Evolutionary conservation across 257 asterid genomes (phyloP).

Genomic region (Linaria vulgaris): DNA sequence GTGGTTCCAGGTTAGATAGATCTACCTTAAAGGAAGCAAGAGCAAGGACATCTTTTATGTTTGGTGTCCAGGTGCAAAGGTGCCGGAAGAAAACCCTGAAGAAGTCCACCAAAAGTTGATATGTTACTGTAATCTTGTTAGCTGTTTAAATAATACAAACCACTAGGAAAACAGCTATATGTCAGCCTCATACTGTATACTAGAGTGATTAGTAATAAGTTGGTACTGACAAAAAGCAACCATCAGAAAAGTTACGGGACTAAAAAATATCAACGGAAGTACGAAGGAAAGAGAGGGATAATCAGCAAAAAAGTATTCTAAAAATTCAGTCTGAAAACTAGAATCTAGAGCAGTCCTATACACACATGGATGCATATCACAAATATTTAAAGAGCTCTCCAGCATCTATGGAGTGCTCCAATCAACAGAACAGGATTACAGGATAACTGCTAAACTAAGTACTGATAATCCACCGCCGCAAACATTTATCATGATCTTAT

Average conservation of each 20-base stretch:
- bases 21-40: constrained; percentile 91
- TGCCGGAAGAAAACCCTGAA: constrained; percentile 59
- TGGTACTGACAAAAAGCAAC: not conserved
- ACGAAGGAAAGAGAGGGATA: not conserved
- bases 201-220: too few relatives aligned
- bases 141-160: constrained; percentile 9
- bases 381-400: not conserved
- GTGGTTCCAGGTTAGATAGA: constrained; percentile 80
- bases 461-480: not conserved
- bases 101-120: constrained; percentile 17
- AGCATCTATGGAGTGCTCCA: not conserved
- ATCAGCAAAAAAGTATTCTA: not conserved
- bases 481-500: not conserved
- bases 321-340: not conserved
- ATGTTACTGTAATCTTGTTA: constrained; percentile 7
- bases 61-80: constrained; percentile 50
- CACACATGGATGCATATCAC: not conserved
- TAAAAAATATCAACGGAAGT: not conserved
- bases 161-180: not conserved
- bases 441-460: not conserved
- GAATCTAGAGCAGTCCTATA: too few relatives aligned
- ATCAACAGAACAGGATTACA: not conserved
- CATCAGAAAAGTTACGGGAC: not conserved
- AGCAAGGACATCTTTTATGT: constrained; percentile 83
- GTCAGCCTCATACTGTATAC: not conserved